Percentiles rank a stretch among this genome's conserved stretches.
Conservation (phyloP, 108 stramenopile species). For the Discostella pseudostelligera region DNA sequence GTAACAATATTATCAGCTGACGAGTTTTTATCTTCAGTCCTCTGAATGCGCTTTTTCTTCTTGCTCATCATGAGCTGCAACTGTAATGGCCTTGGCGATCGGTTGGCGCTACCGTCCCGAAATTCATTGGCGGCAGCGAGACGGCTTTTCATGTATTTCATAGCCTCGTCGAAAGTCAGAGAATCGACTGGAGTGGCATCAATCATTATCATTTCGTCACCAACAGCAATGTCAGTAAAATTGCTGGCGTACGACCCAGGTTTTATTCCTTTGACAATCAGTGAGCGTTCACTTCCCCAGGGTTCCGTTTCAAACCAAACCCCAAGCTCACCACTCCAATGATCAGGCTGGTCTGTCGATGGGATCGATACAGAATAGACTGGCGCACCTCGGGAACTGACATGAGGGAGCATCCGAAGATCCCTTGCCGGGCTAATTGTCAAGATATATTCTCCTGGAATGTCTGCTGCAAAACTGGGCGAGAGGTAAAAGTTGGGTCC, state of each 20-base stretch:
- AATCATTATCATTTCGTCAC: conserved; percentile 87
- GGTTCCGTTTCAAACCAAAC: conserved; percentile 96
- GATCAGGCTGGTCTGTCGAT: conserved; percentile 41
- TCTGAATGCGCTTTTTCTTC: conserved; percentile 21
- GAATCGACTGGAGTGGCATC: conserved; percentile 68
- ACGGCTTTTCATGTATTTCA: conserved; percentile 71
- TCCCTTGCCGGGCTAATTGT: conserved; percentile 56
- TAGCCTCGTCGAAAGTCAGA: conserved; percentile 79
- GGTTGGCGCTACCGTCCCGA: background rate
- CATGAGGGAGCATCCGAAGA: conserved; percentile 62
- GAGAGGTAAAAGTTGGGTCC: conserved; percentile 67
- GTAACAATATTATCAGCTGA: conserved; percentile 37
- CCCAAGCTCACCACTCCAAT: conserved; percentile 84
- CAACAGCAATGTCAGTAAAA: conserved; percentile 84
- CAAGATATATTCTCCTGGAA: conserved; percentile 65
- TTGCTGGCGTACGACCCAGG: conserved; percentile 79
- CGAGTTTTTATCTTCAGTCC: conserved; percentile 2
- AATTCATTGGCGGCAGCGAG: conserved; percentile 20
- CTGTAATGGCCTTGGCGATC: conserved; percentile 4
- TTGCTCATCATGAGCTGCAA: conserved; percentile 14
- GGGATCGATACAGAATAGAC: conserved; percentile 79
- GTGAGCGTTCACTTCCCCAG: conserved; percentile 62
- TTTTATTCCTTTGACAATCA: conserved; percentile 90
- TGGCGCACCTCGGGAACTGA: conserved; percentile 72
- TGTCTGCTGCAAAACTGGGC: conserved; percentile 70